Evolutionary conservation across 176 grass and related monocot species (phyloP).

Genomic region (Calamus simplicifolius): DNA sequence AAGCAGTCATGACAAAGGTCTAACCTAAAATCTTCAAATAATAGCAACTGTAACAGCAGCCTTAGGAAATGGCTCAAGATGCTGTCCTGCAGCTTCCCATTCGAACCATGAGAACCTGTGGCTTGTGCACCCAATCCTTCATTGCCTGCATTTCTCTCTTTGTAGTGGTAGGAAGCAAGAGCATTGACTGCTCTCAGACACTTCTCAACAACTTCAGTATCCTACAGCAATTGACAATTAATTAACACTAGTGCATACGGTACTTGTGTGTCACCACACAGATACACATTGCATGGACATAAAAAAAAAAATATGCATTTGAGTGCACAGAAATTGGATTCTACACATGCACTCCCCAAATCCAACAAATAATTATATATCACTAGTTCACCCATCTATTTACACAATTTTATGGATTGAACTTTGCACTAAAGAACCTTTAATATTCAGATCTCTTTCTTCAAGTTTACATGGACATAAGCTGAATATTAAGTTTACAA

Average conservation of each 20-base stretch:
- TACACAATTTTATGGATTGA: too few species aligned
- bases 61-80: constrained; percentile 75
- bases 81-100: constrained; percentile 61
- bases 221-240: constrained; percentile 42
- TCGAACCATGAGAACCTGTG: constrained; percentile 53
- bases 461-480: too few species aligned
- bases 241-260: background rate
- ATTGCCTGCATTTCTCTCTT: constrained; percentile 64
- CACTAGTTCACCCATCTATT: too few species aligned
- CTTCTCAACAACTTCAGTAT: constrained; percentile 83
- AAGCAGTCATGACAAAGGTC: background rate
- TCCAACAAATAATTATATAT: too few species aligned
- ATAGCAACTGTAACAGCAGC: constrained; percentile 66
- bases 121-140: constrained; percentile 46
- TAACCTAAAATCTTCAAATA: constrained; percentile 94
- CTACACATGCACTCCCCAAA: too few species aligned
- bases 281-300: too few species aligned
- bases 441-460: too few species aligned
- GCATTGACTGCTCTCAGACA: constrained; percentile 77
- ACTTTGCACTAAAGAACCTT: too few species aligned
- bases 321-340: too few species aligned
- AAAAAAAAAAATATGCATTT: too few species aligned
- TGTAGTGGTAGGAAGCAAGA: constrained; percentile 89
- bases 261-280: too few species aligned
- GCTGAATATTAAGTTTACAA: too few species aligned